phyloP scores from a whole-genome alignment of 176 grass and related monocot species.

The Sorghum bicolor region Sorghum_bicolor_NCBIv3 NC_012871.2:56176001-56176500 shows the following conservation, averaged over 20 bases:
- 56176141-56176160: background rate
- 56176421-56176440: constrained; percentile 91
- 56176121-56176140: background rate
- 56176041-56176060: background rate
- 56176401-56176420: constrained; percentile 73
- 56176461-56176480: constrained; percentile 94
- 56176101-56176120: background rate
- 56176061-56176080: background rate
- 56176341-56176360: background rate
- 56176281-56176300: background rate
- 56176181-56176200: background rate
- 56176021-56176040: background rate
- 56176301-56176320: background rate
- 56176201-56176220: background rate
- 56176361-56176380: constrained; percentile 62
- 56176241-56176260: background rate
- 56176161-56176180: background rate
- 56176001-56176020: background rate
- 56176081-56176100: background rate
- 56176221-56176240: background rate
- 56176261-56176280: background rate
- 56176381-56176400: constrained; percentile 79
- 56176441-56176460: constrained; percentile 94
- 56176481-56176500: constrained; percentile 61
- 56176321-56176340: background rate